Conservation (phyloP, 116 monocot species). For the Cymodocea nodosa region DNA sequence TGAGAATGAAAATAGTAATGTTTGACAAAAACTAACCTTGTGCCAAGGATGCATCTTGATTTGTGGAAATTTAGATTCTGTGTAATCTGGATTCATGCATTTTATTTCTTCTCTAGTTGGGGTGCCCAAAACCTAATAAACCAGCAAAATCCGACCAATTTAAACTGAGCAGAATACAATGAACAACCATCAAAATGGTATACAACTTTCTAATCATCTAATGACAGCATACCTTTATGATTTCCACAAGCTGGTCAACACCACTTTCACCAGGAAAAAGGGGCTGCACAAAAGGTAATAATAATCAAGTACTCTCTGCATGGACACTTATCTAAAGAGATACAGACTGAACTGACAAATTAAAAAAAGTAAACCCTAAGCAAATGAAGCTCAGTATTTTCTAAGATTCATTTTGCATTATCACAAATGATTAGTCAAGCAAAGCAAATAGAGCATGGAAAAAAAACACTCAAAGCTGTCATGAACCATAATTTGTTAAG, state of each 20-base stretch:
- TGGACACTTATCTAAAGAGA: too few relatives aligned
- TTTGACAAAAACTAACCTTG: conserved; percentile 9
- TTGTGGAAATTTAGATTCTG: conserved; percentile 18
- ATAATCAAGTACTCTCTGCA: background rate
- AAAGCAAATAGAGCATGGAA: too few relatives aligned
- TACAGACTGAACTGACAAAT: too few relatives aligned
- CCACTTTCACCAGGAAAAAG: conserved; percentile 85
- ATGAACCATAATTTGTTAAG: too few relatives aligned
- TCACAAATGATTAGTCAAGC: too few relatives aligned
- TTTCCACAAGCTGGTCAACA: conserved; percentile 79
- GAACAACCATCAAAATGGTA: background rate
- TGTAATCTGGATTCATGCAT: conserved; percentile 21
- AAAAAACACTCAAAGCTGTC: too few relatives aligned
- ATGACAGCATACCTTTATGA: conserved; percentile 45
- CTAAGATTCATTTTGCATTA: too few relatives aligned
- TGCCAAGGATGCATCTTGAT: conserved; percentile 22
- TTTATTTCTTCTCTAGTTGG: conserved; percentile 23
- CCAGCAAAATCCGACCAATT: background rate
- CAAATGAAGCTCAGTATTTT: too few relatives aligned
- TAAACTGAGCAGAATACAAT: background rate
- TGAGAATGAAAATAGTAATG: too few relatives aligned
- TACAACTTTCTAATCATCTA: background rate
- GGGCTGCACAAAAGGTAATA: conserved; percentile 24
- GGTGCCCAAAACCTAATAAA: conserved; percentile 15
- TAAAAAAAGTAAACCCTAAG: too few relatives aligned